Conservation (phyloP, 371 early-diverging fungal species). For the Synchytrium microbalum region DNA sequence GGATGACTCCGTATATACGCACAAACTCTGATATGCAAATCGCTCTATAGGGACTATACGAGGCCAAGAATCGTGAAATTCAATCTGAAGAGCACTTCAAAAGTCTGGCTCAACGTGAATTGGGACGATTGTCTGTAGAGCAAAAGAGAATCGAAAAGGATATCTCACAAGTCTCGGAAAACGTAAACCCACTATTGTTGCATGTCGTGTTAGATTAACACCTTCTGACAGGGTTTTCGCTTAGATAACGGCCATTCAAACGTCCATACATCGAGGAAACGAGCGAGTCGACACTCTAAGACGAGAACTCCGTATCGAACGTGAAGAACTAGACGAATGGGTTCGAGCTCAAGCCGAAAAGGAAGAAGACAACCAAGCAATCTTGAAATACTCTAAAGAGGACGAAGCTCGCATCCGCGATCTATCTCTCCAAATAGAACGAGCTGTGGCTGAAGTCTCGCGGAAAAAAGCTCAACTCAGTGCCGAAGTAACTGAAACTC, state of each 20-base stretch:
- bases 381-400: conserved; percentile 44
- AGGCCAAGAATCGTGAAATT: conserved; percentile 44
- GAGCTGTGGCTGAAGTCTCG: conserved; percentile 40
- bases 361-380: conserved; percentile 46
- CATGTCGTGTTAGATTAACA: background rate
- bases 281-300: conserved; percentile 40
- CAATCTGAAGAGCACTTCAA: conserved; percentile 51
- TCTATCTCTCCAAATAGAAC: conserved; percentile 38
- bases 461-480: conserved; percentile 37
- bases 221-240: background rate
- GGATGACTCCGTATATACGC: no score
- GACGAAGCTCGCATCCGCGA: conserved; percentile 44
- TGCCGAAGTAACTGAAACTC: conserved; percentile 49
- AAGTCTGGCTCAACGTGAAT: conserved; percentile 43
- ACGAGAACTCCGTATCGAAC: conserved; percentile 36
- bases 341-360: conserved; percentile 46
- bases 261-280: conserved; percentile 41
- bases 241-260: conserved; percentile 32
- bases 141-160: conserved; percentile 37
- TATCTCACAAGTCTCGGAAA: conserved; percentile 31
- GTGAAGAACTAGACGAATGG: conserved; percentile 48
- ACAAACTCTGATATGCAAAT: background rate
- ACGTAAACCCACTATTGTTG: conserved; percentile 22
- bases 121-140: conserved; percentile 36
- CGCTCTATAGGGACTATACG: conserved; percentile 31